These are phyloP conservation scores for Tanacetum coccineum DNA, from an alignment of 129 eudicot genomes.

Conservation along the genomic window DNA sequence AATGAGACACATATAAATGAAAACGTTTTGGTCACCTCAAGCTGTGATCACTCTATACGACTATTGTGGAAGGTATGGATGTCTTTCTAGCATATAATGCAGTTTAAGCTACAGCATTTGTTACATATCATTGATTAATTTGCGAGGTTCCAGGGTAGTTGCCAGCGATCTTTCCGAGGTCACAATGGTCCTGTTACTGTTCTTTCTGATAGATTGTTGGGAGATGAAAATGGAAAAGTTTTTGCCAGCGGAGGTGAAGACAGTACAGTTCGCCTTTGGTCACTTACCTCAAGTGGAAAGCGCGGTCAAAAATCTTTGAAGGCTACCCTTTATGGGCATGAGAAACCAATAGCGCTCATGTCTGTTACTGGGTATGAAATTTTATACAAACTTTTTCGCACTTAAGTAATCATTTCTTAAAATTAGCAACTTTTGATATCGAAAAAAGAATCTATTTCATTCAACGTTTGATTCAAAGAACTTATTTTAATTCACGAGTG, in stretches of 20 bases:
- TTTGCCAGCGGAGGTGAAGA: conserved; percentile 94
- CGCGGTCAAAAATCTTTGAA: conserved; percentile 71
- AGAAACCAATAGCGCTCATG: conserved; percentile 59
- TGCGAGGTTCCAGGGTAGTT: conserved; percentile 46
- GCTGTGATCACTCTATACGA: conserved; percentile 75
- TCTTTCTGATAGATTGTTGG: conserved; percentile 75
- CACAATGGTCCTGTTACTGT: conserved; percentile 74
- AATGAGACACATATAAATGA: conserved; percentile 44
- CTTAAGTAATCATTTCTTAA: conserved; percentile 7
- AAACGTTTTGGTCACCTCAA: conserved; percentile 70
- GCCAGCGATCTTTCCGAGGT: conserved; percentile 69
- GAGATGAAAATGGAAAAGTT: conserved; percentile 57
- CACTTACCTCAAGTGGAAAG: conserved; percentile 59
- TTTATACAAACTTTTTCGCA: not conserved
- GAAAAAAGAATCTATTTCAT: no score
- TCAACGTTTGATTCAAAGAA: no score
- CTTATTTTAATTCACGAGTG: not conserved
- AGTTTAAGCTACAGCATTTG: not conserved
- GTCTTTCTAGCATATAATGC: not conserved
- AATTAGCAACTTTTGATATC: conserved; percentile 2
- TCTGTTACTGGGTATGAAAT: conserved; percentile 76
- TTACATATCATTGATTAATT: not conserved
- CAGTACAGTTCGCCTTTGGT: conserved; percentile 89
- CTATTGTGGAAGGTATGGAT: conserved; percentile 79
- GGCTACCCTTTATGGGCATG: conserved; percentile 84